Percentiles rank a stretch among this genome's conserved stretches.
Conservation (phyloP, 148 eudicot species). For the Limonium bicolor region DNA sequence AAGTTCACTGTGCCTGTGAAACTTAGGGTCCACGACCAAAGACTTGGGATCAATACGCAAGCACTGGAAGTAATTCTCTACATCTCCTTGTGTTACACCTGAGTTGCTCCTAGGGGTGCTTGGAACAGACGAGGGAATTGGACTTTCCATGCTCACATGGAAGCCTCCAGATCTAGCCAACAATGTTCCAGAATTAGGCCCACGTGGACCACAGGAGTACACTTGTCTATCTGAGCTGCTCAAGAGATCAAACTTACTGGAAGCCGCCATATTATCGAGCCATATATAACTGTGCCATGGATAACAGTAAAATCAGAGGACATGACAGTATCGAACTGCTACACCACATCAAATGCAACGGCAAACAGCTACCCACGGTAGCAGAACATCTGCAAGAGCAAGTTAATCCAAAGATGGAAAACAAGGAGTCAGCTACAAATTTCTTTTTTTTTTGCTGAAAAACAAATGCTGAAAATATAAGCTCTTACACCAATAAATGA, state of each 20-base stretch:
- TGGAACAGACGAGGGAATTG: conserved; percentile 41
- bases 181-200: conserved; percentile 23
- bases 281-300: conserved; percentile 7
- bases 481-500: too few species aligned
- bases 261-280: conserved; percentile 45
- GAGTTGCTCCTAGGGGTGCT: conserved; percentile 53
- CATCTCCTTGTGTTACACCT: conserved; percentile 34
- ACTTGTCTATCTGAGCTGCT: conserved; percentile 43
- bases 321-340: not conserved
- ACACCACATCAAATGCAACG: not conserved
- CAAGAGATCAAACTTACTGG: conserved; percentile 48
- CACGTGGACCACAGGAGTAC: conserved; percentile 33
- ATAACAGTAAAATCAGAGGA: not conserved
- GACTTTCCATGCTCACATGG: conserved; percentile 47
- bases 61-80: conserved; percentile 36
- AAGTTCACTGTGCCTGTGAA: conserved; percentile 28
- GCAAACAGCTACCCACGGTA: not conserved
- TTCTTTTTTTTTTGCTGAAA: too few species aligned
- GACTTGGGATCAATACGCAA: conserved; percentile 43
- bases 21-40: conserved; percentile 25
- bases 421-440: too few species aligned
- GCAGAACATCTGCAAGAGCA: too few species aligned
- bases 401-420: too few species aligned
- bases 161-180: conserved; percentile 57
- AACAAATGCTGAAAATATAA: too few species aligned